Evolutionary conservation across 345 rosid genomes (phyloP).

Genomic region (Pelargonium nanum): DNA sequence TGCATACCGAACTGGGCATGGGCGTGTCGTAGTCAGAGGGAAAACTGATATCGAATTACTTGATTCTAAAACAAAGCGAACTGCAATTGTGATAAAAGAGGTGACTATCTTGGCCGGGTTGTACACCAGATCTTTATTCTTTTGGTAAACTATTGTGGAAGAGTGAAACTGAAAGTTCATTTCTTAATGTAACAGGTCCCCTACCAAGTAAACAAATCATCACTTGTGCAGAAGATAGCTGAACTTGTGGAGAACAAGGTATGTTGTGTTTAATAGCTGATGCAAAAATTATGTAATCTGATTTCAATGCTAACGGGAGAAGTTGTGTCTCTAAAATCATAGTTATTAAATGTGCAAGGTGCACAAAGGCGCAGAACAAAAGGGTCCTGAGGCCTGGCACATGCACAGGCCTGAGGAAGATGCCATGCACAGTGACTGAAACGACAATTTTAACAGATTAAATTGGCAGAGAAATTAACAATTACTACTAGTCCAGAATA

Average conservation of each 20-base stretch:
- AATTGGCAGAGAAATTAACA: too few species aligned
- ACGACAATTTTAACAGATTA: too few species aligned
- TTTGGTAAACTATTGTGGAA: neutral
- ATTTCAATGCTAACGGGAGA: neutral
- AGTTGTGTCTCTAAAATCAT: too few species aligned
- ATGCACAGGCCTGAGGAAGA: too few species aligned
- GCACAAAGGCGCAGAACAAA: too few species aligned
- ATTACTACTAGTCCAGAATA: too few species aligned
- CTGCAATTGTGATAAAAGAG: constrained; percentile 79
- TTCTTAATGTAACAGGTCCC: constrained; percentile 47
- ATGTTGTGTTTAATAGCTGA: constrained; percentile 7
- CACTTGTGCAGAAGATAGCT: constrained; percentile 90
- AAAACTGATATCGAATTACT: constrained; percentile 73
- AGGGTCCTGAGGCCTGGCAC: too few species aligned
- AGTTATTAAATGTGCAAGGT: too few species aligned
- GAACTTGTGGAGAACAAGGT: constrained; percentile 95
- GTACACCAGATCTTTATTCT: neutral
- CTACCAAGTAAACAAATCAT: constrained; percentile 84
- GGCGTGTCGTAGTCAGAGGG: constrained; percentile 77
- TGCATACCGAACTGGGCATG: constrained; percentile 89
- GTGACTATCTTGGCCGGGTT: constrained; percentile 23
- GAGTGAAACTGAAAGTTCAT: neutral
- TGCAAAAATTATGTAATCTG: neutral
- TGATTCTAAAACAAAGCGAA: constrained; percentile 66
- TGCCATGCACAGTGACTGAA: too few species aligned